Percentiles rank a stretch among this genome's conserved stretches.
phyloP scores from a whole-genome alignment of 441 rosid species.

The Hura crepitans region DNA sequence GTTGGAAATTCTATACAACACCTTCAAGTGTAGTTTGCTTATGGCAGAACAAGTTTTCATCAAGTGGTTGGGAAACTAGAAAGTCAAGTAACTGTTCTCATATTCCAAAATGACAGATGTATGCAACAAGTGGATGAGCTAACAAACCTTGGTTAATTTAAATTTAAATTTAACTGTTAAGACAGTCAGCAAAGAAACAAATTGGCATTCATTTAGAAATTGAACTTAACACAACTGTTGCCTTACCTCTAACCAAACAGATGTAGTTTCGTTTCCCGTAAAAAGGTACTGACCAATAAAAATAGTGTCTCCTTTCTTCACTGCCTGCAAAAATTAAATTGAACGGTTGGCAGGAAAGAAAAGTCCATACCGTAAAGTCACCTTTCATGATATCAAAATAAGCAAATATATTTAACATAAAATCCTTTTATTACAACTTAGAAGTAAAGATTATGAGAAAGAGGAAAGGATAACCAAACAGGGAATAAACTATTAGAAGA shows the following conservation, averaged over 20 bases:
- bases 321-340: slow-evolving; percentile 52
- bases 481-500: too few relatives aligned
- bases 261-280: slow-evolving; percentile 97
- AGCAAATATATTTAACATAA: too few relatives aligned
- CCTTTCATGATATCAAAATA: too few relatives aligned
- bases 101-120: neutral
- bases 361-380: too few relatives aligned
- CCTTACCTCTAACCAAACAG: slow-evolving; percentile 95
- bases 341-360: too few relatives aligned
- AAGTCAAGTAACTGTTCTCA: slow-evolving; percentile 11
- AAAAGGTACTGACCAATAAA: slow-evolving; percentile 91
- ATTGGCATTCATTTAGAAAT: neutral
- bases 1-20: neutral
- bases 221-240: neutral
- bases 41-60: neutral
- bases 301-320: slow-evolving; percentile 89
- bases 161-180: neutral
- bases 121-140: neutral
- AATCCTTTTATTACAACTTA: too few relatives aligned
- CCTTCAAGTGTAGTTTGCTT: neutral
- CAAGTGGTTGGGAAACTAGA: slow-evolving; percentile 7
- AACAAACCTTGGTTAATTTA: slow-evolving; percentile 7
- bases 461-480: neutral
- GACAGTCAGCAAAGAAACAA: neutral
- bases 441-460: neutral